Evolutionary conservation across 495 filamentous ascomycete species (phyloP), one percentile per base, ranked within the genome.

Genomic region (Lasiosphaeria ovina): DNA sequence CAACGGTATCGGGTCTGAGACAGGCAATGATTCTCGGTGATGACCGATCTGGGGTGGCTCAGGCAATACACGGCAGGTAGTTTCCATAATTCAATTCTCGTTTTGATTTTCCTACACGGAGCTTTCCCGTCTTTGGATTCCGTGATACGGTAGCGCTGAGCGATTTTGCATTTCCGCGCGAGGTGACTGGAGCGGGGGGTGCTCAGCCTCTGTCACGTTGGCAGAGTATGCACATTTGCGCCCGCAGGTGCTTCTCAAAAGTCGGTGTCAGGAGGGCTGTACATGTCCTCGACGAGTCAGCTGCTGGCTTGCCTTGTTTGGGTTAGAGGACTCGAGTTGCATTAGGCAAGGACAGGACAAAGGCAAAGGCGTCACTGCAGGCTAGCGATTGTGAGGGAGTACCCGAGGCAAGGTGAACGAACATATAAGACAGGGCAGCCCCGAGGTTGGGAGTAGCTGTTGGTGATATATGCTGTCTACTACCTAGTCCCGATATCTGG

Each of bases 71-170:
- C 52, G 53, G 50, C 55, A 61, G 57, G 57, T 68, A 66, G 60
- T 61, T 69, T 62, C 69, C 68, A 65, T 70, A 68, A 68, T 68
- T 50, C 57, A 71, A 35, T 57, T 58, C 55, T 61, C 55, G 60
- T 59, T 66, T 66, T 56, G 54, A 36, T 40, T 58, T 57, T 34
- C 14, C 32, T 51, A 1, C 32, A 33, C 45, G 16, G 32, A 38
- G 12, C 7, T 35, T 51, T 51, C 48, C 48, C 48, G 17, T 51
- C 49, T 1, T 36, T 45, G 42, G 51, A 45, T 47, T 42, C 7
- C 33, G 59, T 45, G 35, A 38, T 36, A 45, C 35, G 34, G 48
- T 51, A 56, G 53, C 35, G 45, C 24, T 40, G n/a, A n/a, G 16
- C 31, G 31, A 45, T 40, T 52, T 5, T 35, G 35, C 42, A 4